These are phyloP conservation scores for Penicillium dipodomyicola DNA, from an alignment of 495 filamentous ascomycete species.

Conservation along the genomic window DNA sequence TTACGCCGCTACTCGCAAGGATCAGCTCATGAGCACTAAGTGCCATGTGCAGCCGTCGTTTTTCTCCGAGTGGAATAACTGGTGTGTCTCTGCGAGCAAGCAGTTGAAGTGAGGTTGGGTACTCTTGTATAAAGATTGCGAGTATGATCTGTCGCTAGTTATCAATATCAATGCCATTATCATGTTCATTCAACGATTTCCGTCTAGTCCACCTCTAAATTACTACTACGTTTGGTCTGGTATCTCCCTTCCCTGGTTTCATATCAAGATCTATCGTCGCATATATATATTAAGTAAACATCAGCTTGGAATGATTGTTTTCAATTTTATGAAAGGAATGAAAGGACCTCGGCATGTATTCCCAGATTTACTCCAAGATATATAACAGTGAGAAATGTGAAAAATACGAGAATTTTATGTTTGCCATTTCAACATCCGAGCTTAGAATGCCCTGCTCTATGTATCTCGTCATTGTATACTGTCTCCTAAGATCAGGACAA, in stretches of 20 bases:
- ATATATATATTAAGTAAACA: neutral
- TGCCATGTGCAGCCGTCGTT: constrained; percentile 58
- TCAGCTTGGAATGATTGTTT: neutral
- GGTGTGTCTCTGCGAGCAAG: constrained; percentile 54
- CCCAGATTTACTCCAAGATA: neutral
- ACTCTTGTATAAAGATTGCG: constrained; percentile 1
- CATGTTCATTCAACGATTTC: neutral
- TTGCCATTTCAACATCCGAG: neutral
- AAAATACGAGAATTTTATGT: neutral
- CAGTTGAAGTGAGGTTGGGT: constrained; percentile 31
- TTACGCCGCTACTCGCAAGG: constrained; percentile 56
- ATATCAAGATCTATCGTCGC: neutral
- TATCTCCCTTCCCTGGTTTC: neutral
- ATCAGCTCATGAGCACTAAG: constrained; percentile 54
- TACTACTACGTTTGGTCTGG: neutral
- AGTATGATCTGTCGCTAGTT: neutral
- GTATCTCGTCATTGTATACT: neutral
- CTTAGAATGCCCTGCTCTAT: neutral
- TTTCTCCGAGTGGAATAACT: constrained; percentile 69
- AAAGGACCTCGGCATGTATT: neutral
- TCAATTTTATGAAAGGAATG: neutral
- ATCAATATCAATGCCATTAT: constrained; percentile 3
- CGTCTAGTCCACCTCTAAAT: neutral
- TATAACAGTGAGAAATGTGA: neutral
- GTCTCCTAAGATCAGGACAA: too few species aligned